Evolutionary conservation across 805 yeast species (phyloP).

Genomic region (Soucietia sequanensis): DNA sequence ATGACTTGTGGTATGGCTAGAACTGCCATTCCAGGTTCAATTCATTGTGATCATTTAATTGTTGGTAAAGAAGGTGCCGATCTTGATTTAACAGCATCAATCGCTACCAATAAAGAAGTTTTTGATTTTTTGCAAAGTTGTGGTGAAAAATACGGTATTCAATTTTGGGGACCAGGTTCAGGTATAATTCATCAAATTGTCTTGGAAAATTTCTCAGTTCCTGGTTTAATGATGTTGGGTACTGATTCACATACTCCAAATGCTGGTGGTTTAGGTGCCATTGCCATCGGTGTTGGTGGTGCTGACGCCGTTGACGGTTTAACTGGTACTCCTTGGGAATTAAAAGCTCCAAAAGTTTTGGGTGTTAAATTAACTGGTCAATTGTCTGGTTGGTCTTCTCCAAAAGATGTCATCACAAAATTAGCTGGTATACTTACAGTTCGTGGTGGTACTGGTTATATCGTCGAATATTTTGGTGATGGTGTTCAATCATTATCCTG

Average conservation of each 20-base stretch:
- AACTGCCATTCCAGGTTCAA: conserved; percentile 91
- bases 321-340: conserved; percentile 98
- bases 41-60: conserved; percentile 97
- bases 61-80: conserved; percentile 95
- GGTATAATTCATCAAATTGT: conserved; percentile 99
- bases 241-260: conserved; percentile 99
- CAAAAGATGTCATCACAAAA: conserved; percentile 92
- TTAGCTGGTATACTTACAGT: conserved; percentile 93
- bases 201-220: conserved; percentile 93
- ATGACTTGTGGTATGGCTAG: conserved; percentile 92
- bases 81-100: conserved; percentile 75
- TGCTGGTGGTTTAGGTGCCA: conserved; percentile 98
- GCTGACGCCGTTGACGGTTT: conserved; percentile 99
- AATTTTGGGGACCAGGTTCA: conserved; percentile 99
- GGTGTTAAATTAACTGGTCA: conserved; percentile 93
- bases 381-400: conserved; percentile 92
- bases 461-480: conserved; percentile 95
- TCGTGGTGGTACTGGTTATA: conserved; percentile 96
- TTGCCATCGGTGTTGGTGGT: conserved; percentile 99
- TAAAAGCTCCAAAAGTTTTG: conserved; percentile 92
- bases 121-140: conserved; percentile 92
- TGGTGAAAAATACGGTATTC: conserved; percentile 92
- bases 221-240: conserved; percentile 96
- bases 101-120: conserved; percentile 88
- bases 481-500: conserved; percentile 88